Conservation (phyloP, 2,329 filamentous ascomycete species). For the Calcarisporium arbuscula region DNA sequence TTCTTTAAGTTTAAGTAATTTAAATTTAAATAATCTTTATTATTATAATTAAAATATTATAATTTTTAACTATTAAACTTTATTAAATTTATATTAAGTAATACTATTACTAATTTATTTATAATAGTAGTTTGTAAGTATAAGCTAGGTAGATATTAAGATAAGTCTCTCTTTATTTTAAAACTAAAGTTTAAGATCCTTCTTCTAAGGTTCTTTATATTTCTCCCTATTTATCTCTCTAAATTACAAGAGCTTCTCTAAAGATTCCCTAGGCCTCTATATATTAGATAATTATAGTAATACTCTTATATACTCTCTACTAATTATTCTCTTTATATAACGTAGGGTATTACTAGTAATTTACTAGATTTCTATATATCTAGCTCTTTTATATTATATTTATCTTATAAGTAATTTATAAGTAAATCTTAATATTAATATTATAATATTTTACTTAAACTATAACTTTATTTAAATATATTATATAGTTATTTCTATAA, state of each 20-base stretch:
- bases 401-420: too few species aligned
- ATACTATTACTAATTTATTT: not conserved
- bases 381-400: too few species aligned
- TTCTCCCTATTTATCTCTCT: not conserved
- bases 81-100: not conserved
- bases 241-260: not conserved
- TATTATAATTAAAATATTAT: not conserved
- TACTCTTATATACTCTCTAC: too few species aligned
- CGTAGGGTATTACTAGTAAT: too few species aligned
- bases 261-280: not conserved
- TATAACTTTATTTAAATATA: not conserved
- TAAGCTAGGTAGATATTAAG: not conserved
- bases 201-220: not conserved
- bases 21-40: not conserved
- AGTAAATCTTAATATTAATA: too few species aligned
- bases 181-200: not conserved
- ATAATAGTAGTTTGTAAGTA: not conserved
- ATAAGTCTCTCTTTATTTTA: not conserved
- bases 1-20: too few species aligned
- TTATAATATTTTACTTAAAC: not conserved
- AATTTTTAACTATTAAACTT: not conserved
- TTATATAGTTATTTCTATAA: not conserved
- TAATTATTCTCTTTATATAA: too few species aligned
- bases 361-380: too few species aligned
- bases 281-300: not conserved